Base-by-base conservation (phyloP, 371 early-diverging fungal genomes). In the Nematocida parisii region DNA sequence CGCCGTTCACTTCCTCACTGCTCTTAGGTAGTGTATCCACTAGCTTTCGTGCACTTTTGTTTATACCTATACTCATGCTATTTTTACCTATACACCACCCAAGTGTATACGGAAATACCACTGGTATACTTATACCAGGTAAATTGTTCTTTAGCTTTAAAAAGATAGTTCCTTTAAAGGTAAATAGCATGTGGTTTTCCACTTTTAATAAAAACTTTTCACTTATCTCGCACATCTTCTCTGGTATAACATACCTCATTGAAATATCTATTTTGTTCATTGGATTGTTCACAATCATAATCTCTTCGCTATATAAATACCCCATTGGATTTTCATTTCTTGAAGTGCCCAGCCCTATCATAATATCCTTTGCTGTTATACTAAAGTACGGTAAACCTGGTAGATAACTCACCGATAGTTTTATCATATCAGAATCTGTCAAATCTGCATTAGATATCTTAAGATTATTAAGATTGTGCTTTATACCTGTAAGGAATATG, bases 311-410 rank as follows among this genome's bases (percentile, higher is more conserved):
- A 24, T 44, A 24, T 2, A 70, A 15, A 22, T 70, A 68, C 20
- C 52, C 80, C 54, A 67, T 22, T 9, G 80, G 80, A 22, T 46
- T n/a, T 60, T 77, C 80, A 46, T 77, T 77, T 39, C 80, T 66
- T 9, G 70, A 56, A 9, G 68, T 57, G 0, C 22, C 56, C n/a
- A 77, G 18, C 4, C 80, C 80, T 40, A 77, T 52, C 80, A 71
- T 52, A 71, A 66, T 22, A 24, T 42, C 11, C n/a, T 40, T 66
- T 46, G 47, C 42, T 13, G 70, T 24, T 6, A 64, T 50, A 22
- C 27, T 67, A 54, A 67, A 75, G 27, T 11, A 66, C 44, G 47
- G 64, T 11, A 13, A 9, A 2, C 75, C 57, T 33, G 5, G 20
- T 24, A 67, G 50, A 67, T 39, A 67, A 18, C 24, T 40, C 54